Base-by-base conservation (phyloP, 345 rosid genomes). In the Dipteronia dyeriana region DNA sequence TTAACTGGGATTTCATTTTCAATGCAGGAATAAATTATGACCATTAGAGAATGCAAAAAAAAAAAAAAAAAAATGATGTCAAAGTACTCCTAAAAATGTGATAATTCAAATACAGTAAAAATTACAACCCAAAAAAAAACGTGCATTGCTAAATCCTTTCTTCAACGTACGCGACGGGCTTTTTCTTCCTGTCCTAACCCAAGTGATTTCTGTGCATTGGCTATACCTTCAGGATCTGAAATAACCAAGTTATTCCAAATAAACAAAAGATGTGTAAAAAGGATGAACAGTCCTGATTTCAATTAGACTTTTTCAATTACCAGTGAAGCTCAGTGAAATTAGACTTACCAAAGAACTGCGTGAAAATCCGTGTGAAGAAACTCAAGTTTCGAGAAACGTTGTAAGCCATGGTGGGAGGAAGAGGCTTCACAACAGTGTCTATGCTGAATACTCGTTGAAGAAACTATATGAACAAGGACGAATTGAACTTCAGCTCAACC, bases 181-280 rank as follows among this genome's bases (percentile, higher is more conserved):
- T 89, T 95, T 70, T 93, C 97, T 90, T 95, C 99, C 76, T 92
- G 99, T 62, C 98, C 99, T 79, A 95, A 71, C 22, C 99, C 98
- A 4, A 95, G 96, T 1, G 97, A 95, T 83, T 87, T 95, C 82
- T 93, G 97, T 9, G 97, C 99, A 83, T 88, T 89, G 57, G 98
- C 93, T 86, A 93, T 92, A 74, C 98, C 99, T 86, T 95, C 97
- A 54, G 96, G 98, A 85, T 95, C 98, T 95, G 87, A 74, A 78
- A 16, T 19, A 68, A 23, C 22, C 29, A 39, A 17, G 49, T 71
- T 26, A 71, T 3, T 47, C 67, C n/a, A 47, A 22, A 39, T 61
- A n/a, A 11, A 16, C 10, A n/a, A 47, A 31, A 4, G 45, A 7
- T 14, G 17, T 9, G 41, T 19, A 16, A 20, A 57, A 7, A 34